phyloP scores from a whole-genome alignment of 768 basidiomycete genomes.

The Auriscalpium vulgare region DNA sequence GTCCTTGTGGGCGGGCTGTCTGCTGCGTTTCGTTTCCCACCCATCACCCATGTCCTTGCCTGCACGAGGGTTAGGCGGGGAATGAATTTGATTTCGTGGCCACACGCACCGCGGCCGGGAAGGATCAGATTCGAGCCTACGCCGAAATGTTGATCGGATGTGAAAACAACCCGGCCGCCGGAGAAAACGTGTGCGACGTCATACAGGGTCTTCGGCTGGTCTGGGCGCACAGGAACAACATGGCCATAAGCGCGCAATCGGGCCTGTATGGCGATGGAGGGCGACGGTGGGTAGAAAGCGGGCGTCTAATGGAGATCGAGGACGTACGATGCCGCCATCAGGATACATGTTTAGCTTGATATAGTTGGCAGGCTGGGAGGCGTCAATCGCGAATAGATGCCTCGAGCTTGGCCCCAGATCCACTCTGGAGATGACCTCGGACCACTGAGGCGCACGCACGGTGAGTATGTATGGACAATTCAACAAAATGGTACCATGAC shows the following conservation, averaged over 20 bases:
- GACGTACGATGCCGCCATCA: constrained; percentile 88
- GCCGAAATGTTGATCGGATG: constrained; percentile 94
- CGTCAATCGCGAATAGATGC: constrained; percentile 75
- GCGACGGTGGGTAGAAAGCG: constrained; percentile 1
- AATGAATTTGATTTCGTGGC: not conserved
- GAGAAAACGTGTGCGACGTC: constrained; percentile 90
- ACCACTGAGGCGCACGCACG: constrained; percentile 49
- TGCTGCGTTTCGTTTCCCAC: constrained; percentile 94
- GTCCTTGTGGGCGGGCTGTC: constrained; percentile 73
- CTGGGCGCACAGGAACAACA: constrained; percentile 58
- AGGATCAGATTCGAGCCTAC: constrained; percentile 85
- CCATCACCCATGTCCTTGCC: constrained; percentile 95
- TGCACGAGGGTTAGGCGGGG: constrained; percentile 12
- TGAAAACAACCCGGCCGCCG: constrained; percentile 76
- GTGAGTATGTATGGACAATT: no score
- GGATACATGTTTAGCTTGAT: constrained; percentile 95
- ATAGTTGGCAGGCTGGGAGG: constrained; percentile 51
- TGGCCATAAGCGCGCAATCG: constrained; percentile 88
- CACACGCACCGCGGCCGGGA: constrained; percentile 65
- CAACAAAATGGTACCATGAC: constrained; percentile 11
- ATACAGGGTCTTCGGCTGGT: constrained; percentile 40
- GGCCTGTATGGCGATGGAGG: constrained; percentile 43
- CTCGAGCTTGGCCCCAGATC: constrained; percentile 76
- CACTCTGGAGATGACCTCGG: constrained; percentile 65
- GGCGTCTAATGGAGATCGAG: constrained; percentile 4